Conservation (phyloP, 2,329 filamentous ascomycete genomes). For the Hypoxylon sp. region DNA sequence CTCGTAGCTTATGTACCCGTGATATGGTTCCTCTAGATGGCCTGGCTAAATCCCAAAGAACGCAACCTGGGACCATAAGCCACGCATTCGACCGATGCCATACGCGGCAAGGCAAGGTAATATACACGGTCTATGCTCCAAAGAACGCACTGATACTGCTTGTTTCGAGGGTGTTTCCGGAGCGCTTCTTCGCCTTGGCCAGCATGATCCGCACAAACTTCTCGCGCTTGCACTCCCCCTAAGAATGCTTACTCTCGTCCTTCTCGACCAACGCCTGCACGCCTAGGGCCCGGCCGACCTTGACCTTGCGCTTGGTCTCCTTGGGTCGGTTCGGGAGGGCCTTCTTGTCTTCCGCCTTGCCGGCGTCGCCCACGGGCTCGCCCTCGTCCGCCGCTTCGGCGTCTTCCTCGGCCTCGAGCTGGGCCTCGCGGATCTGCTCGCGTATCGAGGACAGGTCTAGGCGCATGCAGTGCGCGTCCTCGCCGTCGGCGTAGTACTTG, state of each 20-base stretch:
- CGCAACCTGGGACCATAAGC: slow-evolving; percentile 8
- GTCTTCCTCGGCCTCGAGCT: slow-evolving; percentile 59
- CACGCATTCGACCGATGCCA: slow-evolving; percentile 9
- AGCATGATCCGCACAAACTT: not conserved
- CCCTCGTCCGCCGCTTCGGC: slow-evolving; percentile 70
- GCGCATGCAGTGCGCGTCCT: slow-evolving; percentile 95
- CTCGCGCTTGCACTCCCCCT: slow-evolving; percentile 25
- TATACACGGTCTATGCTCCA: not conserved
- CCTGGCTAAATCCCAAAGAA: not conserved
- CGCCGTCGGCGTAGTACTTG: slow-evolving; percentile 97
- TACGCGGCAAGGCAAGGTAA: not conserved
- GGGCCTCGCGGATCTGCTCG: slow-evolving; percentile 64
- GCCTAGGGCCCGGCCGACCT: slow-evolving; percentile 83
- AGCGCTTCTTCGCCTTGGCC: not conserved
- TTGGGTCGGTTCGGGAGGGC: slow-evolving; percentile 47
- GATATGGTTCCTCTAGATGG: not conserved
- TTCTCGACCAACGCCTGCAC: slow-evolving; percentile 83
- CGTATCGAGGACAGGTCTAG: slow-evolving; percentile 77
- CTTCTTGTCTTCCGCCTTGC: slow-evolving; percentile 60
- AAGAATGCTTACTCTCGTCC: slow-evolving; percentile 68
- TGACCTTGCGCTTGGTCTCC: slow-evolving; percentile 82
- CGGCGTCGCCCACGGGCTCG: slow-evolving; percentile 76
- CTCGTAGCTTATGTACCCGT: slow-evolving; percentile 2
- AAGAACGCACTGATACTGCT: not conserved
- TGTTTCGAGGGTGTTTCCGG: not conserved